phyloP scores from a whole-genome alignment of 75 land plant species.

The Pinus tabuliformis region DNA sequence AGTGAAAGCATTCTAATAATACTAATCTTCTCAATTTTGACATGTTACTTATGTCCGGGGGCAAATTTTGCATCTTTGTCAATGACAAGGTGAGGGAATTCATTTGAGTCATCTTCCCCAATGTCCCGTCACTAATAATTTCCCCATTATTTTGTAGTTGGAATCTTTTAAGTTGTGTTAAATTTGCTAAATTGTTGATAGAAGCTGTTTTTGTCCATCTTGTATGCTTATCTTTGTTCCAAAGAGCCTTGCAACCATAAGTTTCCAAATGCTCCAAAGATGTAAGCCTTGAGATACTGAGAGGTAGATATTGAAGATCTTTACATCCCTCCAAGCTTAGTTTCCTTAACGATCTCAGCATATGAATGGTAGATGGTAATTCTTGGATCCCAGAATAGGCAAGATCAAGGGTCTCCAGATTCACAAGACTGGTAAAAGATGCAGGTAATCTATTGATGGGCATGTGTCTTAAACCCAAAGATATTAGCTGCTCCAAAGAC shows the following conservation, averaged over 20 bases:
- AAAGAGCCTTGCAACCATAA: background rate
- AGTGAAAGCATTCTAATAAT: background rate
- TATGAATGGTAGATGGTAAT: background rate
- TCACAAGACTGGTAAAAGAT: background rate
- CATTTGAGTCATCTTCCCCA: background rate
- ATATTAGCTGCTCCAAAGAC: background rate
- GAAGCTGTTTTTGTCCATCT: background rate
- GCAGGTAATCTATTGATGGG: background rate
- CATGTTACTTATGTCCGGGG: background rate
- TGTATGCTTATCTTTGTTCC: background rate
- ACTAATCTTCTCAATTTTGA: background rate
- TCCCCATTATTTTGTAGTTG: background rate
- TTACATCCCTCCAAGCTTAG: background rate
- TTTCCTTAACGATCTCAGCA: background rate
- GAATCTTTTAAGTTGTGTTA: background rate
- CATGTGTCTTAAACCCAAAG: background rate
- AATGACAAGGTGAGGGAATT: background rate
- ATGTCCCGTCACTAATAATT: background rate
- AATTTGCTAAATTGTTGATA: background rate
- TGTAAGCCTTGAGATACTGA: background rate
- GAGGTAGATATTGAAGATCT: background rate
- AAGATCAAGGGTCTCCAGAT: conserved; percentile 2
- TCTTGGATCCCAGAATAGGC: background rate
- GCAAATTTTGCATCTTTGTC: conserved; percentile 2
- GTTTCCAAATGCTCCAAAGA: background rate